Evolutionary conservation across 2,329 filamentous ascomycete genomes (phyloP).

Genomic region (Akanthomyces lecanii): DNA sequence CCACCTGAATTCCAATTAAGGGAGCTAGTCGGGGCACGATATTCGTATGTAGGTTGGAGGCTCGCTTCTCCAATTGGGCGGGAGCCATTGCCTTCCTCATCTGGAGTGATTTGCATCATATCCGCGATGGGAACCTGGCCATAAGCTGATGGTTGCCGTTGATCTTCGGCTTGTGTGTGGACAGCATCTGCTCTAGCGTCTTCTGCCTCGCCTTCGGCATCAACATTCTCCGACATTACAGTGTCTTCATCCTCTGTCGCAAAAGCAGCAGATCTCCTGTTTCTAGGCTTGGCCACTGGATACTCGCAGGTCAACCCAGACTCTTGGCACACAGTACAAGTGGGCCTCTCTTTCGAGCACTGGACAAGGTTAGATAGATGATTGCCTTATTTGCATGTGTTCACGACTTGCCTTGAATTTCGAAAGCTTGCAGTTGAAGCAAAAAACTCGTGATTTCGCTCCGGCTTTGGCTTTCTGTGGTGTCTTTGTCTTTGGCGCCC

Average conservation of each 20-base stretch:
- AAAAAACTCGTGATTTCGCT: slow-evolving; percentile 32
- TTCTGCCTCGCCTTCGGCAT: slow-evolving; percentile 18
- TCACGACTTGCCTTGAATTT: slow-evolving; percentile 32
- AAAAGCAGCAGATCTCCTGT: slow-evolving; percentile 23
- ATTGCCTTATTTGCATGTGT: background rate
- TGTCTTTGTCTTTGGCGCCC: background rate
- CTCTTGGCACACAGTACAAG: slow-evolving; percentile 35
- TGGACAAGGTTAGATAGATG: slow-evolving; percentile 26
- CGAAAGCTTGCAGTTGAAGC: slow-evolving; percentile 33
- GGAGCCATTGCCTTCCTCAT: slow-evolving; percentile 8
- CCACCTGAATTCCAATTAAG: slow-evolving; percentile 6
- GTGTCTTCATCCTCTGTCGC: slow-evolving; percentile 20
- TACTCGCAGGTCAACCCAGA: slow-evolving; percentile 36
- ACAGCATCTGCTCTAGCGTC: slow-evolving; percentile 4
- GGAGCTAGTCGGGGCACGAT: background rate
- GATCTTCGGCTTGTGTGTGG: background rate
- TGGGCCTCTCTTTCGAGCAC: slow-evolving; percentile 40
- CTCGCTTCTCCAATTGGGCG: slow-evolving; percentile 10
- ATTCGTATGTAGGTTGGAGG: background rate
- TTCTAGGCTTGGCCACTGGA: slow-evolving; percentile 29
- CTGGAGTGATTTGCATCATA: slow-evolving; percentile 11
- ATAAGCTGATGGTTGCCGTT: background rate
- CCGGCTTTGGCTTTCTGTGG: slow-evolving; percentile 21
- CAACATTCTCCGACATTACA: slow-evolving; percentile 10
- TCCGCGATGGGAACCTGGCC: slow-evolving; percentile 1